phyloP scores from a whole-genome alignment of 139 green algal genomes.

The Pseudopediastrum boryanum region DNA sequence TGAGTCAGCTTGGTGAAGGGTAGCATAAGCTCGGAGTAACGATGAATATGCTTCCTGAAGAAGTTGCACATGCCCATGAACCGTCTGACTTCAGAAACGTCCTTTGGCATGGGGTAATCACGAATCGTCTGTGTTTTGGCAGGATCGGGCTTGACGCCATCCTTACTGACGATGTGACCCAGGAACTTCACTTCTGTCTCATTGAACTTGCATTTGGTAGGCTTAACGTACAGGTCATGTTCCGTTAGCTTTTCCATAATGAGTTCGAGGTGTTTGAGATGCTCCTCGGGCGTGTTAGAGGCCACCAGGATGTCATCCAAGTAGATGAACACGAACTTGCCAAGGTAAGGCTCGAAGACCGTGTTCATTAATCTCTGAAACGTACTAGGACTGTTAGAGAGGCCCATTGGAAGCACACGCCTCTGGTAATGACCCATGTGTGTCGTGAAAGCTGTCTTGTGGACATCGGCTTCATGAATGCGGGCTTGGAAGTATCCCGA shows the following conservation, averaged over 20 bases:
- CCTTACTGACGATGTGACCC: conserved; percentile 42
- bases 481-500: conserved; percentile 58
- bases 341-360: conserved; percentile 42
- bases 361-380: conserved; percentile 65
- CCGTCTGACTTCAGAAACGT: background rate
- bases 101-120: conserved; percentile 16
- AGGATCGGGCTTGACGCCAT: conserved; percentile 45
- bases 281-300: conserved; percentile 46
- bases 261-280: conserved; percentile 45
- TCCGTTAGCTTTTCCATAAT: conserved; percentile 37
- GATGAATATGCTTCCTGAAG: conserved; percentile 31
- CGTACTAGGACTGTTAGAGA: conserved; percentile 62
- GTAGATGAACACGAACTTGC: conserved; percentile 46
- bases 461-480: conserved; percentile 43
- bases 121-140: conserved; percentile 13
- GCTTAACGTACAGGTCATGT: conserved; percentile 39
- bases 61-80: conserved; percentile 38
- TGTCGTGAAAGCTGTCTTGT: conserved; percentile 60
- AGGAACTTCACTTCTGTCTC: conserved; percentile 45
- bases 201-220: conserved; percentile 52
- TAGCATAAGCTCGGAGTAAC: conserved; percentile 17
- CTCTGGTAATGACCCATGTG: conserved; percentile 56
- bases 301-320: conserved; percentile 50
- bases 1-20: conserved; percentile 24
- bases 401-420: conserved; percentile 49